These are phyloP conservation scores for Pythium rhizo-oryzae DNA, from an alignment of 352 stramenopile genomes.

Conservation along the genomic window DNA sequence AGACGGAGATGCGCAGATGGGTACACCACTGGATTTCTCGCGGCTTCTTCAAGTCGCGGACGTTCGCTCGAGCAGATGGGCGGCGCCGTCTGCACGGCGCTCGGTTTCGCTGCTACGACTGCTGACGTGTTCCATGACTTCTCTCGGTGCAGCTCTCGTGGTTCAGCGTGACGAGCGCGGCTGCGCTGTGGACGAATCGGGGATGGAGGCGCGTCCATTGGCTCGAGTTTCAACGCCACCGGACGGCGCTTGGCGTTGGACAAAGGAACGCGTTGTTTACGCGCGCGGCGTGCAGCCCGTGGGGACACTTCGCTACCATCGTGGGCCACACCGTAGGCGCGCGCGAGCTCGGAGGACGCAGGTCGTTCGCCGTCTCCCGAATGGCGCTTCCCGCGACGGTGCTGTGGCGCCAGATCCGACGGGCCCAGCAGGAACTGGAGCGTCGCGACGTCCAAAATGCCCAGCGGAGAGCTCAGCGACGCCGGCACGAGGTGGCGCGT, in stretches of 20 bases:
- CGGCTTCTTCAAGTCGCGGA: background rate
- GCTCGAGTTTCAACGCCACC: slow-evolving; percentile 5
- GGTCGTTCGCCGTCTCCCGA: slow-evolving; percentile 12
- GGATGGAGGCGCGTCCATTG: slow-evolving; percentile 5
- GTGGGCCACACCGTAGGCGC: slow-evolving; percentile 14
- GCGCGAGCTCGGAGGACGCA: slow-evolving; percentile 16
- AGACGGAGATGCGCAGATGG: background rate
- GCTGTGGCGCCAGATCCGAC: background rate
- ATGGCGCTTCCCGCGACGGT: background rate
- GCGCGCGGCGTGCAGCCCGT: too few species aligned
- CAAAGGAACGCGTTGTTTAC: background rate
- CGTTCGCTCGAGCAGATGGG: background rate
- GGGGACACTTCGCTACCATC: slow-evolving; percentile 1
- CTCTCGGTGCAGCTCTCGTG: too few species aligned
- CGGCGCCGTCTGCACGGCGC: background rate
- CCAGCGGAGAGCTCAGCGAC: slow-evolving; percentile 11
- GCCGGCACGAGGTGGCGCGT: slow-evolving; percentile 4
- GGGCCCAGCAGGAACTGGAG: slow-evolving; percentile 18
- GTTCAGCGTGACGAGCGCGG: too few species aligned
- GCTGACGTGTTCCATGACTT: background rate
- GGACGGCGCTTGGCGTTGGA: slow-evolving; percentile 7
- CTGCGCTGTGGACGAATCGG: background rate
- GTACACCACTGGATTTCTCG: slow-evolving; percentile 17
- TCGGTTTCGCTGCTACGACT: background rate
- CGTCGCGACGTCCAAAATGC: slow-evolving; percentile 21